A percentile compares a stretch with the other conserved stretches of the same genome.
Evolutionary conservation across 257 asterid species (phyloP).

Genomic region (Forsythia viridissima): DNA sequence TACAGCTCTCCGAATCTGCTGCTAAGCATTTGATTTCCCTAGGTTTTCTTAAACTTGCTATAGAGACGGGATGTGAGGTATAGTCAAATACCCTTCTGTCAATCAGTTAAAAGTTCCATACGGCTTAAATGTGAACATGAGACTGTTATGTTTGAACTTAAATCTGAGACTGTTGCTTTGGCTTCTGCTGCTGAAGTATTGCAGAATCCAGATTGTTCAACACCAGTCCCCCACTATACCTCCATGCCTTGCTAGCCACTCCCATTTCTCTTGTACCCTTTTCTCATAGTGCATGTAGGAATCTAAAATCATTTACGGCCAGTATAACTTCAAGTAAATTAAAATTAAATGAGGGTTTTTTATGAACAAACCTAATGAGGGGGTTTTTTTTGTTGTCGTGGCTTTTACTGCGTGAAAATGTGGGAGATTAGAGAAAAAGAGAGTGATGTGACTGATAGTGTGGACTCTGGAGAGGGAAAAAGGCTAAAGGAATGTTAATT

Average conservation of each 20-base stretch:
- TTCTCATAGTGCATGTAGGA: slow-evolving; percentile 29
- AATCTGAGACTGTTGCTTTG: slow-evolving; percentile 19
- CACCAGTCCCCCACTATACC: slow-evolving; percentile 47
- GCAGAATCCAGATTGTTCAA: slow-evolving; percentile 41
- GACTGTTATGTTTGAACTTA: too few relatives aligned
- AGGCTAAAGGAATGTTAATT: slow-evolving; percentile 5
- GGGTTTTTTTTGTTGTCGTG: neutral
- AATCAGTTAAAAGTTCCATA: too few relatives aligned
- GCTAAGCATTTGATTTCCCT: too few relatives aligned
- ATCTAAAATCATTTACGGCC: neutral
- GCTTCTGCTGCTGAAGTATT: slow-evolving; percentile 34
- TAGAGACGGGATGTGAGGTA: too few relatives aligned
- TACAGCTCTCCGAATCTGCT: too few relatives aligned
- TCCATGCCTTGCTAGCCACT: slow-evolving; percentile 63
- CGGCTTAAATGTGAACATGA: too few relatives aligned
- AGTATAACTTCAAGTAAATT: neutral
- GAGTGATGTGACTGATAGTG: neutral
- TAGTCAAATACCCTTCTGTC: too few relatives aligned
- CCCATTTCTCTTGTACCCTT: slow-evolving; percentile 62
- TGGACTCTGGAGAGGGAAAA: neutral
- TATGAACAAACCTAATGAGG: slow-evolving; percentile 28
- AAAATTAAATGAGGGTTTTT: neutral
- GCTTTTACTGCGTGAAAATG: slow-evolving; percentile 18
- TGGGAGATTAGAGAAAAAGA: neutral
- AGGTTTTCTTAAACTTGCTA: too few relatives aligned